Evolutionary conservation across 2,329 filamentous ascomycete species (phyloP), one percentile per base, ranked within the genome.

Genomic region (Aspergillus niger): DNA sequence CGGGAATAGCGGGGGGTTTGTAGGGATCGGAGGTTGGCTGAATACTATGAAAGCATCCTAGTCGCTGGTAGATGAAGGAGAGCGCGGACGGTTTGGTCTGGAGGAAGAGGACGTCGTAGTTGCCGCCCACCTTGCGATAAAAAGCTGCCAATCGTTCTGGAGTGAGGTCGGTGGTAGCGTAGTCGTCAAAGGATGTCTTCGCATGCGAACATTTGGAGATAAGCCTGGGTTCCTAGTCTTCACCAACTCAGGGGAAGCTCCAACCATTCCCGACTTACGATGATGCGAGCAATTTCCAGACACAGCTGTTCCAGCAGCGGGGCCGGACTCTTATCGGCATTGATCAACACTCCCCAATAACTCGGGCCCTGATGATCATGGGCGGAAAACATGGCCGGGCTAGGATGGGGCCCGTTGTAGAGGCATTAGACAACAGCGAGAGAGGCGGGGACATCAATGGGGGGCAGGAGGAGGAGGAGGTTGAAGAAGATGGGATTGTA

Each of bases 51-150:
- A 92, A 90, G 74, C 94, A 97, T 67, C 94, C 95, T 55, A 96
- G 86, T 7, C 91, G 91, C 71, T 92, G 90, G 83, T 96, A 98
- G 65, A 97, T 95, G 78, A 92, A 96, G 28, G 93, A 95, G 64
- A 99, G 88, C 47, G 89, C 89, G 39, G 86, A 80, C 62, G 88
- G 80, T 20, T 90, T 88, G 36, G 90, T 91, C 3, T 89, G 83
- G 44, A 94, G 81, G 74, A 98, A 98, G 57, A 98, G 85, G 24
- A 83, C 79, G 72, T 94, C 90, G 75, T 90, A 92, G 70, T 93
- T 85, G 49, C 89, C 89, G 59, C 90, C 91, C 15, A 91, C 89
- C 28, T 83, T 80, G 71, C 86, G 87, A 77, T 94, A 94, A 72
- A 92, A 94, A 41, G 85, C 81, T n/a, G 90, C 88, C 44, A 94